These are phyloP conservation scores for Microsporum audouinii DNA, from an alignment of 2,329 filamentous ascomycete genomes.

Conservation along the genomic window DNA sequence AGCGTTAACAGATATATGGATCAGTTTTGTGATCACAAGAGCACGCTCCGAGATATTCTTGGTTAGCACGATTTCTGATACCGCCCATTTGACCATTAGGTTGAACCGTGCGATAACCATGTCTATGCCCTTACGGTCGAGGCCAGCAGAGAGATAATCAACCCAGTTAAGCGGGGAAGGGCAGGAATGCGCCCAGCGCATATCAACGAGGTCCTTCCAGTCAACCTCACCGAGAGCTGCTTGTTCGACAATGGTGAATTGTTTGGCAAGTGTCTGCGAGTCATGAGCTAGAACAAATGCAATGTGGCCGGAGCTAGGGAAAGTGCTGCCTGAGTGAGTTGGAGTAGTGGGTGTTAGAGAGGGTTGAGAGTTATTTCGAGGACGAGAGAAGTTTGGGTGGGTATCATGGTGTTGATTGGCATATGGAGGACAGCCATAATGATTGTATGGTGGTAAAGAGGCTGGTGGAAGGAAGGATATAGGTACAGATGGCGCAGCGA, in stretches of 20 bases:
- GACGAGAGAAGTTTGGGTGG: slow-evolving; percentile 23
- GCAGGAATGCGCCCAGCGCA: slow-evolving; percentile 49
- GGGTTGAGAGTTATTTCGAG: slow-evolving; percentile 8
- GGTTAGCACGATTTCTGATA: slow-evolving; percentile 52
- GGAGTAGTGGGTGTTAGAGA: neutral
- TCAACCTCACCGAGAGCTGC: slow-evolving; percentile 55
- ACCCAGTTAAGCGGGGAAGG: slow-evolving; percentile 48
- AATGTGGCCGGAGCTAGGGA: slow-evolving; percentile 33
- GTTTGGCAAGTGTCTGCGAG: slow-evolving; percentile 49
- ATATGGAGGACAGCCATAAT: slow-evolving; percentile 22
- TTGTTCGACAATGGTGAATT: slow-evolving; percentile 55
- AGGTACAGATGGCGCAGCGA: slow-evolving; percentile 28
- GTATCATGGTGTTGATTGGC: slow-evolving; percentile 33
- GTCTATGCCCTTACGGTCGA: slow-evolving; percentile 49
- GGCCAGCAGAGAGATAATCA: slow-evolving; percentile 42
- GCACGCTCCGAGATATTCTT: slow-evolving; percentile 47
- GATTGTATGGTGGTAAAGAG: neutral
- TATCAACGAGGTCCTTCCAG: slow-evolving; percentile 54
- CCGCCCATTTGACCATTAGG: slow-evolving; percentile 54
- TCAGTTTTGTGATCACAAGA: slow-evolving; percentile 50
- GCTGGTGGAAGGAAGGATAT: neutral
- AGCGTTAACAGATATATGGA: slow-evolving; percentile 50
- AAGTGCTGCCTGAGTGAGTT: neutral
- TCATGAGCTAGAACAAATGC: slow-evolving; percentile 54
- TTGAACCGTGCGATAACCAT: slow-evolving; percentile 57